phyloP scores from a whole-genome alignment of 2,329 filamentous ascomycete genomes.

The Westerdykella sp. region DNA sequence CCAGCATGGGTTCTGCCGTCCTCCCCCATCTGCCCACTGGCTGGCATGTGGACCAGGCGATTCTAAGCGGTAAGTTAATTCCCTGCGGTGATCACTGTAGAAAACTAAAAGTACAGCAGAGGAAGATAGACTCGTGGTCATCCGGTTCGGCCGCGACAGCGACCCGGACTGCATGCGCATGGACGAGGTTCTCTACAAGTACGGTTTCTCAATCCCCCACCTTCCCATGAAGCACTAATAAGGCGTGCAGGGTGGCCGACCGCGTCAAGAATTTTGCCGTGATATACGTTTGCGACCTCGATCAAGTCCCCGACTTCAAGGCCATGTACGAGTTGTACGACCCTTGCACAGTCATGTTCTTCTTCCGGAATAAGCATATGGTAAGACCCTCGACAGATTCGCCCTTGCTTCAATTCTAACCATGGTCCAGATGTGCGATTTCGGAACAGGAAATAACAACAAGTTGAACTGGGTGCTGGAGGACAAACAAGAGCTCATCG shows the following conservation, averaged over 20 bases:
- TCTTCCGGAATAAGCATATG: conserved; percentile 98
- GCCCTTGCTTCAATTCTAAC: neutral
- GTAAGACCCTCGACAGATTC: conserved; percentile 66
- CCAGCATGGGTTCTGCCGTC: conserved; percentile 71
- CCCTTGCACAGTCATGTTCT: conserved; percentile 92
- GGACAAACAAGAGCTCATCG: conserved; percentile 97
- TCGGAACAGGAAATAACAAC: conserved; percentile 90
- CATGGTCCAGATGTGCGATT: neutral
- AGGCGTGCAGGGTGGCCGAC: conserved; percentile 63
- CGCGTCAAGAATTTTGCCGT: conserved; percentile 85
- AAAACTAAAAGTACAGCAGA: conserved; percentile 43
- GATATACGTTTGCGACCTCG: conserved; percentile 84
- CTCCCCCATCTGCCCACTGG: conserved; percentile 85
- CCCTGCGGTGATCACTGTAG: neutral
- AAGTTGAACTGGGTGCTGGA: conserved; percentile 95
- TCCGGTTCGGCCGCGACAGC: conserved; percentile 84
- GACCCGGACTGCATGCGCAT: conserved; percentile 76
- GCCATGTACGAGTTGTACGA: conserved; percentile 92
- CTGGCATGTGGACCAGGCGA: conserved; percentile 98
- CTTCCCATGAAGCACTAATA: conserved; percentile 42
- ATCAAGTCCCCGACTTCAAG: conserved; percentile 63
- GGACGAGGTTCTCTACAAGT: conserved; percentile 87
- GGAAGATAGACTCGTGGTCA: conserved; percentile 87
- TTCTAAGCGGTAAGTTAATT: conserved; percentile 37
- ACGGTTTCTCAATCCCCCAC: conserved; percentile 60